Evolutionary conservation across 1,284 basidiomycete genomes (phyloP).

Genomic region (Cryptococcus sp.): DNA sequence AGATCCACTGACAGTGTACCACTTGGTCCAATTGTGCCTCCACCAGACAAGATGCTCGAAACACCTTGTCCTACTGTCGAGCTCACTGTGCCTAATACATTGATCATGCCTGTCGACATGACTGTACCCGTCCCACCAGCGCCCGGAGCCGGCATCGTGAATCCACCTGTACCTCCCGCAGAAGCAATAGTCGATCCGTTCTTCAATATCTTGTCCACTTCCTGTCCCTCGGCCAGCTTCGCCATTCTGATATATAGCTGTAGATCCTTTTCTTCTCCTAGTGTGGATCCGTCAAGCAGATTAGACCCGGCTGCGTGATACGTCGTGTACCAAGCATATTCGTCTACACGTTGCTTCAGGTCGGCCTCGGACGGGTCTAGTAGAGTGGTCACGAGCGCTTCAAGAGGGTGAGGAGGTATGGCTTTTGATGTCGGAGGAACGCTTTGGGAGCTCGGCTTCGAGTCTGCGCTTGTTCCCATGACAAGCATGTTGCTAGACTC

Average conservation of each 20-base stretch:
- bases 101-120: neutral
- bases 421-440: neutral
- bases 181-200: no score
- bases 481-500: neutral
- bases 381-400: conserved; percentile 63
- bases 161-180: neutral
- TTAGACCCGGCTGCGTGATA: conserved; percentile 50
- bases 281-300: conserved; percentile 27
- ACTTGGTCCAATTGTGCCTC: neutral
- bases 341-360: conserved; percentile 57
- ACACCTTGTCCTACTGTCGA: no score
- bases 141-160: neutral
- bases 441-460: conserved; percentile 15
- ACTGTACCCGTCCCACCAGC: neutral
- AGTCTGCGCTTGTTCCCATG: conserved; percentile 5
- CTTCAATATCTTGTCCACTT: conserved; percentile 28
- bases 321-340: conserved; percentile 71
- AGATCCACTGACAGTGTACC: neutral
- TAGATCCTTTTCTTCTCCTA: conserved; percentile 54
- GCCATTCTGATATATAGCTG: conserved; percentile 50
- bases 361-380: conserved; percentile 61
- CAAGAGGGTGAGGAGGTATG: conserved; percentile 60
- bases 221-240: conserved; percentile 42
- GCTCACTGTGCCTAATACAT: no score
- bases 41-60: no score